Evolutionary conservation across 106 monocot genomes (phyloP), one percentile per base, ranked within the genome.

Genomic region (Dioscorea dumetorum): DNA sequence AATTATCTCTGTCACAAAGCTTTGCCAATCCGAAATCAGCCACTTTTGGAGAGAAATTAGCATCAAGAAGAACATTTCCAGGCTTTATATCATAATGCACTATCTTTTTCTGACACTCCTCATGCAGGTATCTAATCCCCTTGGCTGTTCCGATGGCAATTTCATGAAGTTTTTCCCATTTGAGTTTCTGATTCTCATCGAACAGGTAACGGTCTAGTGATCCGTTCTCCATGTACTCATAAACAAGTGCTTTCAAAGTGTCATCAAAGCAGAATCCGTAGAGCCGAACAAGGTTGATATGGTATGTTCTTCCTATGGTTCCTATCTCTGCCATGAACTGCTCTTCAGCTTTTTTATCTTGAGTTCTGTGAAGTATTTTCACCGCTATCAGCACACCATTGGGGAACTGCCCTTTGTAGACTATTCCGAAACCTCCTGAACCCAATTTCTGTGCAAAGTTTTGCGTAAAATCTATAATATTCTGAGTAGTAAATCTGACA

Each of bases 71-170:
- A 15, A 85, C 51, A 24, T 85, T 81, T 4, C 24, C 74, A 0
- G 85, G 81, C 62, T 85, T 85, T 41, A 84, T 77, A 64, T 84
- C 84, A 15, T 80, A 80, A 54, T 81, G 77, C 7, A 76, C 57
- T 24, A 81, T 81, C 72, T 48, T 72, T 9, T 67, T 63, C 53
- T 71, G 52, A 49, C 81, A 76, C 61, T 81, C 76, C 49, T 81
- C 76, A 41, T 41, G 41, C 8, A 82, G 65, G 49, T 82, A 77
- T 69, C 77, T 61, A 23, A 82, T 69, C 31, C 77, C 81, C 22
- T 82, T 82, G 1, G 77, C 77, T 11, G 76, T 76, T 4, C 81
- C 76, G 24, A 76, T 33, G 8, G 81, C 67, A 33, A 77, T 73
- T 62, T 71, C 81, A 13, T 60, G 15, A 4, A 81, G 67, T 63